A percentile compares a stretch with the other conserved stretches of the same genome.
Evolutionary conservation across 768 basidiomycete genomes (phyloP).

Genomic region (Podaxis sp.): DNA sequence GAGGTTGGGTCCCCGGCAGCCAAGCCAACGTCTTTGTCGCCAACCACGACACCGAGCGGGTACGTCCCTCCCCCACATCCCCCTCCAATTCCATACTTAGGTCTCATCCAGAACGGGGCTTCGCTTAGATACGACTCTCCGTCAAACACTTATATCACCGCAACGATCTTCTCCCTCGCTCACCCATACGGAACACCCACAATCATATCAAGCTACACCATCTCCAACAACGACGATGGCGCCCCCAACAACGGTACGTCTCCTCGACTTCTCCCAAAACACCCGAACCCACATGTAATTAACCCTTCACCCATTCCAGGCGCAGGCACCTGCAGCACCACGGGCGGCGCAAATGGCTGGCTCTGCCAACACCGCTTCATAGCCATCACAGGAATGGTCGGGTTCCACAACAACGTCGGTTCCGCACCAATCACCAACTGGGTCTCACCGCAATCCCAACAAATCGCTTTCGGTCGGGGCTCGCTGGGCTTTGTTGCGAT

Average conservation of each 20-base stretch:
- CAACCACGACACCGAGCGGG: conserved; percentile 72
- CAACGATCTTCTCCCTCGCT: conserved; percentile 63
- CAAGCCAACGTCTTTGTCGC: conserved; percentile 65
- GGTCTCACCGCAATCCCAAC: conserved; percentile 55
- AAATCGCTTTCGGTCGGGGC: conserved; percentile 70
- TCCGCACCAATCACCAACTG: conserved; percentile 51
- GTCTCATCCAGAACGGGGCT: conserved; percentile 38
- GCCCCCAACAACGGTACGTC: conserved; percentile 55
- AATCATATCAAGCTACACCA: conserved; percentile 60
- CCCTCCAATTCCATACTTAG: not conserved
- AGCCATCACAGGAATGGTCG: conserved; percentile 62
- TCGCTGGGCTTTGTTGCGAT: conserved; percentile 46
- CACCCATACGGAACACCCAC: conserved; percentile 69
- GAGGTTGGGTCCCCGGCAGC: conserved; percentile 56
- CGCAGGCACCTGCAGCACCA: conserved; percentile 49
- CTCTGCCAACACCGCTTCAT: conserved; percentile 65
- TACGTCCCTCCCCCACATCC: conserved; percentile 18
- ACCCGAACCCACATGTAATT: not conserved
- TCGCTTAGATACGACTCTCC: conserved; percentile 62
- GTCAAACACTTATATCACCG: conserved; percentile 62
- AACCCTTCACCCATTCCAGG: conserved; percentile 25
- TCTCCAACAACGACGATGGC: conserved; percentile 50
- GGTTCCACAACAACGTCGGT: conserved; percentile 62
- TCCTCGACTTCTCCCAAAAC: not conserved
- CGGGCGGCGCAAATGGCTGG: conserved; percentile 58